Base-by-base conservation (phyloP, 2,329 filamentous ascomycete species). In the Stromatinia cepivora region DNA sequence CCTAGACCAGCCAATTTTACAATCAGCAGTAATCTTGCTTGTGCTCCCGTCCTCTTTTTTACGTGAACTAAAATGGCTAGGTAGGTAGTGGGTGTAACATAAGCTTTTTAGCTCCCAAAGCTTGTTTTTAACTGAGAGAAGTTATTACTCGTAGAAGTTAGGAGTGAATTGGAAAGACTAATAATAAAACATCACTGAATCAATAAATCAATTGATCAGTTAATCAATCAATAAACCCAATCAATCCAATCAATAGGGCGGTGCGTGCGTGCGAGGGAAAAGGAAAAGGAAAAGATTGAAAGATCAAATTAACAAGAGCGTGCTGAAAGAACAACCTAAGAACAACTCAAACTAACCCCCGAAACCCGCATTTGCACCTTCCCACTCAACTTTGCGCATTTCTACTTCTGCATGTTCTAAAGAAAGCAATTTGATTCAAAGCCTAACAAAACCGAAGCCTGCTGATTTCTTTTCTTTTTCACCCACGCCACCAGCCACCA, bases 11-110 rank as follows among this genome's bases (percentile, higher is more conserved):
- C 53, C 53, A 56, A 11, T 56, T 34, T 57, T 5, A 34, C 34
- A 58, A 58, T 58, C 34, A 17, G 54, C 34, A 17, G 54, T 34
- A 57, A 58, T 58, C 54, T 58, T 58, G 54, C 31, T 25, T 58
- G 31, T 56, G 39, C 13, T 42, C 39, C 11, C 39, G 39, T 39
- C 36, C 9, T 39, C 36, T 39, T 13, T 39, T 39, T 13, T 13
- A 39, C 36, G n/a, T 39, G 36, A 39, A 39, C 36, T 39, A 42
- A 42, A 42, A 42, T 42, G 39, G 4, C 39, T 13, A 39, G 39
- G 39, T 42, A 42, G 39, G 39, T 6, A 15, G 39, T 15, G 39
- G 5, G 39, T 15, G 39, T 42, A 42, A 42, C 39, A 42, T 48
- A 48, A 22, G 20, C 45, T 46, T 46, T 46, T 46, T 46, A 46